Conservation (phyloP, 1,284 basidiomycete genomes). For the Ceratobasidium sp. region DNA sequence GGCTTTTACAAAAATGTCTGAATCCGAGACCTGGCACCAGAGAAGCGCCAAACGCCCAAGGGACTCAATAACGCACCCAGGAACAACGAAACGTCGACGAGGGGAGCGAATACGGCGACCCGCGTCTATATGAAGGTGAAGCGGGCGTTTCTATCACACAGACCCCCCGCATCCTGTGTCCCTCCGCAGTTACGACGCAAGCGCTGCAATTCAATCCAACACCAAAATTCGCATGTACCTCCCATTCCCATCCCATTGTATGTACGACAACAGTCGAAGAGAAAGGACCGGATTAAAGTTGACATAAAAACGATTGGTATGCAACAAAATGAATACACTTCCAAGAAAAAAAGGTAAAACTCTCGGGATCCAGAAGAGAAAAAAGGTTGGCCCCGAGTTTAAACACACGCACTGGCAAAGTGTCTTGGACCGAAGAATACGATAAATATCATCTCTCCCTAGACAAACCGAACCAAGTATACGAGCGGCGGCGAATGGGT, state of each 20-base stretch:
- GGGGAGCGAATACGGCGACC: no score
- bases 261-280: not conserved
- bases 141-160: no score
- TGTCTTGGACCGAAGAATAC: not conserved
- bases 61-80: no score
- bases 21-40: no score
- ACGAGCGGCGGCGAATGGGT: not conserved
- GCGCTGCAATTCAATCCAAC: no score
- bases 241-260: constrained; percentile 4
- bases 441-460: constrained; percentile 29
- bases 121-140: no score
- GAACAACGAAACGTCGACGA: no score
- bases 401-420: not conserved
- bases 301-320: not conserved
- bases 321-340: not conserved
- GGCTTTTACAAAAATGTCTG: no score
- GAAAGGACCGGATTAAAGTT: constrained; percentile 20
- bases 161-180: no score
- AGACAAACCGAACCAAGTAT: constrained; percentile 9
- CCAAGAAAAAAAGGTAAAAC: not conserved
- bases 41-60: no score
- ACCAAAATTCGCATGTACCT: no score
- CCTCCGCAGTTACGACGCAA: no score
- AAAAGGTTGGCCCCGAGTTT: not conserved
- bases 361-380: not conserved